A percentile compares a stretch with the other conserved stretches of the same genome.
These are phyloP conservation scores for Colletotrichum lindemuthianum DNA, from an alignment of 2,329 filamentous ascomycete genomes.

Conservation along the genomic window DNA sequence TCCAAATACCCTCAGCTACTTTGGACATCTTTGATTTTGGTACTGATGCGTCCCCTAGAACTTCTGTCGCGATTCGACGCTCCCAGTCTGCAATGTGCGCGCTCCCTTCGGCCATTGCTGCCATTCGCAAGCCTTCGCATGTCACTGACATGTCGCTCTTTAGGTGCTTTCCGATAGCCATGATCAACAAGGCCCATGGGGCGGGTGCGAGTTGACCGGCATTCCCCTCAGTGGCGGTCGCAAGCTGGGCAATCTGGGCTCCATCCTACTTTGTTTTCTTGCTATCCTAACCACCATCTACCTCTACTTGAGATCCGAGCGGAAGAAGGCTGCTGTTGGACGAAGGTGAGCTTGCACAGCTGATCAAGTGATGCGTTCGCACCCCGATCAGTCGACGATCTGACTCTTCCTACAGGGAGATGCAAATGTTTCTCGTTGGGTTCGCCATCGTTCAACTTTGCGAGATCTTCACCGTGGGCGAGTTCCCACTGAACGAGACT, in stretches of 20 bases:
- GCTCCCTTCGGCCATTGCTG: constrained; percentile 45
- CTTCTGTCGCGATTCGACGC: constrained; percentile 85
- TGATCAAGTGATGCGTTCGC: background rate
- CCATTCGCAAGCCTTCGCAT: constrained; percentile 25
- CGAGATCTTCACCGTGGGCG: constrained; percentile 95
- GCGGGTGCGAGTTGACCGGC: constrained; percentile 79
- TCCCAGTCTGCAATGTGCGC: constrained; percentile 84
- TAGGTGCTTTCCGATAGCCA: constrained; percentile 73
- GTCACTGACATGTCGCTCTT: constrained; percentile 46
- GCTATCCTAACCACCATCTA: constrained; percentile 76
- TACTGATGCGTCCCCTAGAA: constrained; percentile 58
- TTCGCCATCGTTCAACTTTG: constrained; percentile 92
- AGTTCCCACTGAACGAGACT: constrained; percentile 77
- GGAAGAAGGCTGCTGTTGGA: constrained; percentile 92
- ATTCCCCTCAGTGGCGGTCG: constrained; percentile 74
- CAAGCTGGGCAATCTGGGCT: constrained; percentile 88
- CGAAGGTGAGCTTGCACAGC: constrained; percentile 71
- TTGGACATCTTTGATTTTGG: background rate
- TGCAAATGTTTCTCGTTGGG: constrained; percentile 90
- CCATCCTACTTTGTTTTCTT: constrained; percentile 82
- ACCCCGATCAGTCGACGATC: constrained; percentile 39
- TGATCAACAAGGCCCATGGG: constrained; percentile 69
- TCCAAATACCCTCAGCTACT: background rate
- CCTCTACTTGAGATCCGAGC: constrained; percentile 83
- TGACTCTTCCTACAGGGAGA: constrained; percentile 72